These are phyloP conservation scores for Entomophthora muscae DNA, from an alignment of 371 early-diverging fungal genomes.

Conservation along the genomic window DNA sequence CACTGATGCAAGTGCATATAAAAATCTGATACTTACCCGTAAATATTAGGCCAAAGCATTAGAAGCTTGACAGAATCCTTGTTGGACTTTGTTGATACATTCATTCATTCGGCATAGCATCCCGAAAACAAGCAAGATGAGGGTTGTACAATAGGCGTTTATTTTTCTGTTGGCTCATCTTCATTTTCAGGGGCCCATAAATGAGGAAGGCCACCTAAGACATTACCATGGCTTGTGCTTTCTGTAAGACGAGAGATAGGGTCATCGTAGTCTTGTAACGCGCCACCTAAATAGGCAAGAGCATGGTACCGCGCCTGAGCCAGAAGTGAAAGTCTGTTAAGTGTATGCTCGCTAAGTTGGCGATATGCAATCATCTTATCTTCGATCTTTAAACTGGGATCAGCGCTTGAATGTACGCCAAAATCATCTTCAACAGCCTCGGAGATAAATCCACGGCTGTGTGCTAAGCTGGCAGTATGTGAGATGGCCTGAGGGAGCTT, in stretches of 20 bases:
- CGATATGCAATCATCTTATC: not conserved
- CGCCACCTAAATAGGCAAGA: not conserved
- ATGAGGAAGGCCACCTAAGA: not conserved
- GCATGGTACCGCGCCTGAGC: not conserved
- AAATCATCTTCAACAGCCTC: not conserved
- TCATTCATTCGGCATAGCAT: too few relatives aligned
- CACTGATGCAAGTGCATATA: too few relatives aligned
- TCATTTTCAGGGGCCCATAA: not conserved
- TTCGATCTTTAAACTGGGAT: not conserved
- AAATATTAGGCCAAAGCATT: too few relatives aligned
- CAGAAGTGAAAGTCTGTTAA: not conserved
- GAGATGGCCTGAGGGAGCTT: not conserved
- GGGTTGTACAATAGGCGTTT: too few relatives aligned
- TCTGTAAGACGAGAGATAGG: not conserved
- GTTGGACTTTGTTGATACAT: too few relatives aligned
- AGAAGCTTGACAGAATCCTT: too few relatives aligned
- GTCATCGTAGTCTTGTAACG: not conserved
- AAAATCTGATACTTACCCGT: too few relatives aligned
- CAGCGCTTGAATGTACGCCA: not conserved
- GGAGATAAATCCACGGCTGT: not conserved
- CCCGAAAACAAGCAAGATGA: too few relatives aligned
- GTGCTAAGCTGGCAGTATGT: not conserved
- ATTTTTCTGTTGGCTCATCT: not conserved
- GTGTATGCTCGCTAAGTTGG: not conserved
- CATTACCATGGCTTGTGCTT: not conserved